Conservation (phyloP, 176 grass and related monocot species). For the Alopecurus myosuroides region DNA sequence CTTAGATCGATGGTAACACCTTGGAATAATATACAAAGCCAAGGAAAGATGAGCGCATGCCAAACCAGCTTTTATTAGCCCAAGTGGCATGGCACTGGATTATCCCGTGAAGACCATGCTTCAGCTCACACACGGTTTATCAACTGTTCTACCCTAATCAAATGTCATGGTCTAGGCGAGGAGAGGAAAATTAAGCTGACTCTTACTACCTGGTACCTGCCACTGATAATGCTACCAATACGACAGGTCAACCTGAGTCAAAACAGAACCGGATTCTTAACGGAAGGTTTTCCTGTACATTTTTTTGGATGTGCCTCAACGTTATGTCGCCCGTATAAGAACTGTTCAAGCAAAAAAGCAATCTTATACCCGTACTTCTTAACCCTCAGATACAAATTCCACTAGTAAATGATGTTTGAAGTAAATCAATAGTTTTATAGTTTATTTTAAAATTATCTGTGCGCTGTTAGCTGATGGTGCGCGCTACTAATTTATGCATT, state of each 20-base stretch:
- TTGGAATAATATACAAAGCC: conserved; percentile 31
- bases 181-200: background rate
- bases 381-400: background rate
- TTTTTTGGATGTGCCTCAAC: background rate
- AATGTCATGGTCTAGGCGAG: conserved; percentile 5
- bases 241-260: conserved; percentile 12
- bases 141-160: conserved; percentile 3
- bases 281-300: background rate
- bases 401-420: background rate
- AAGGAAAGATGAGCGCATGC: conserved; percentile 42
- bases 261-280: background rate
- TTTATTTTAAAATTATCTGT: background rate
- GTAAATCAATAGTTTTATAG: background rate
- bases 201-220: background rate
- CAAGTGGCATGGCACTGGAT: conserved; percentile 35
- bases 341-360: background rate
- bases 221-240: background rate
- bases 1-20: conserved; percentile 28
- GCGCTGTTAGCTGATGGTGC: background rate
- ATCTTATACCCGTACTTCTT: background rate
- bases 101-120: conserved; percentile 20
- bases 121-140: background rate
- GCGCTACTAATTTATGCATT: background rate
- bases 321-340: background rate
- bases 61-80: conserved; percentile 33